phyloP scores from a whole-genome alignment of 2,329 filamentous ascomycete genomes.

The Sporothrix brasiliensis region DNA sequence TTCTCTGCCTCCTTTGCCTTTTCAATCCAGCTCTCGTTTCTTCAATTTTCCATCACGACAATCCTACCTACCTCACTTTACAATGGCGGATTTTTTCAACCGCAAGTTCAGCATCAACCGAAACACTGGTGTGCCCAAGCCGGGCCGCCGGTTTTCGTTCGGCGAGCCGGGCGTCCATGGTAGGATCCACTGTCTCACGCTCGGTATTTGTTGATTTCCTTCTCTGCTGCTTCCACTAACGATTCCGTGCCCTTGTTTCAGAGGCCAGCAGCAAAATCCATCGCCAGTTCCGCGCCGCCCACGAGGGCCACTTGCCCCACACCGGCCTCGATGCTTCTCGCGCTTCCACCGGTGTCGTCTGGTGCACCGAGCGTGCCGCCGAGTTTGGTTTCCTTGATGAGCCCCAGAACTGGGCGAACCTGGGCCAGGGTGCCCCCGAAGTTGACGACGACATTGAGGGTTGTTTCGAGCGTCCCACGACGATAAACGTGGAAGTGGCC shows the following conservation, averaged over 20 bases:
- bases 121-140: conserved; percentile 64
- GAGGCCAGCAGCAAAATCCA: conserved; percentile 84
- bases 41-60: background rate
- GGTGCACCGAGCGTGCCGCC: conserved; percentile 84
- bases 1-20: background rate
- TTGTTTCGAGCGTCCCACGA: conserved; percentile 79
- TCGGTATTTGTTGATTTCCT: background rate
- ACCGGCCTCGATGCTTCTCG: conserved; percentile 86
- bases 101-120: conserved; percentile 70
- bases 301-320: conserved; percentile 88
- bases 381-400: conserved; percentile 87
- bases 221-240: background rate
- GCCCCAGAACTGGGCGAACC: conserved; percentile 83
- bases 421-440: conserved; percentile 91
- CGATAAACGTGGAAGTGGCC: conserved; percentile 75
- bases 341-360: conserved; percentile 90
- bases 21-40: background rate
- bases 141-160: conserved; percentile 60
- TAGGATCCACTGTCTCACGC: conserved; percentile 43
- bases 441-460: conserved; percentile 91
- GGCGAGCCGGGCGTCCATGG: conserved; percentile 61
- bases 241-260: conserved; percentile 43
- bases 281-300: conserved; percentile 83
- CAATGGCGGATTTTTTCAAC: conserved; percentile 52
- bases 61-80: conserved; percentile 31